A percentile compares a stretch with the other conserved stretches of the same genome.
phyloP scores from a whole-genome alignment of 805 yeast genomes.

The Candida namnaoensis region DNA sequence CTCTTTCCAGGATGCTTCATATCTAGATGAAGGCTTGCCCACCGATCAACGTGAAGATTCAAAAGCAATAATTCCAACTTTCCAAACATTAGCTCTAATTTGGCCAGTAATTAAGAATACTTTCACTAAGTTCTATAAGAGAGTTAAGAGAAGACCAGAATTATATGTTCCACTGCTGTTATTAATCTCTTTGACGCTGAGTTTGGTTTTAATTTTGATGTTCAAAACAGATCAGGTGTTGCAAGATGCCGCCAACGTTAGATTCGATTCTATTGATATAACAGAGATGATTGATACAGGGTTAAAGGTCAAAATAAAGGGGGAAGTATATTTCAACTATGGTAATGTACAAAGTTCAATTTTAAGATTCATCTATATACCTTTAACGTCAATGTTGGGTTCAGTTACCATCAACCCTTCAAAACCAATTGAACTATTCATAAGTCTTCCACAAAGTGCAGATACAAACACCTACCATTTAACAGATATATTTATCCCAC shows the following conservation, averaged over 20 bases:
- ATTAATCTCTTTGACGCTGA: neutral
- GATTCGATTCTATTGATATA: slow-evolving; percentile 4
- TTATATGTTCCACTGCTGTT: neutral
- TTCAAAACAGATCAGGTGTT: slow-evolving; percentile 1
- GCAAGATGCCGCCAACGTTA: slow-evolving; percentile 1
- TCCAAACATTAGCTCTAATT: neutral
- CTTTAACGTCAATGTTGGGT: slow-evolving; percentile 3
- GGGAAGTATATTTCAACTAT: slow-evolving; percentile 10
- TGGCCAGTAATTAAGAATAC: neutral
- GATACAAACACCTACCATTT: slow-evolving; percentile 4
- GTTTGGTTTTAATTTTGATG: neutral
- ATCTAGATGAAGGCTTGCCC: too few species aligned
- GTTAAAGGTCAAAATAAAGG: slow-evolving; percentile 3
- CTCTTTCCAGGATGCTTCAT: too few species aligned
- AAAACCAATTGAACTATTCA: slow-evolving; percentile 5
- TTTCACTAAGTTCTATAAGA: neutral
- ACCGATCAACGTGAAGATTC: neutral
- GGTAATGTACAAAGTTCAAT: slow-evolving; percentile 4
- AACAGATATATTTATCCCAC: neutral
- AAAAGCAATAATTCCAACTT: neutral
- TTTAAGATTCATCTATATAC: slow-evolving; percentile 2
- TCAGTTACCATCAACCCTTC: slow-evolving; percentile 1
- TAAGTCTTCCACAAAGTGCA: slow-evolving; percentile 3
- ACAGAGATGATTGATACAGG: slow-evolving; percentile 8
- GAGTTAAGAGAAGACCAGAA: neutral